These are phyloP conservation scores for Afroboletus lepidellus DNA, from an alignment of 1,284 basidiomycete species.

Conservation along the genomic window DNA sequence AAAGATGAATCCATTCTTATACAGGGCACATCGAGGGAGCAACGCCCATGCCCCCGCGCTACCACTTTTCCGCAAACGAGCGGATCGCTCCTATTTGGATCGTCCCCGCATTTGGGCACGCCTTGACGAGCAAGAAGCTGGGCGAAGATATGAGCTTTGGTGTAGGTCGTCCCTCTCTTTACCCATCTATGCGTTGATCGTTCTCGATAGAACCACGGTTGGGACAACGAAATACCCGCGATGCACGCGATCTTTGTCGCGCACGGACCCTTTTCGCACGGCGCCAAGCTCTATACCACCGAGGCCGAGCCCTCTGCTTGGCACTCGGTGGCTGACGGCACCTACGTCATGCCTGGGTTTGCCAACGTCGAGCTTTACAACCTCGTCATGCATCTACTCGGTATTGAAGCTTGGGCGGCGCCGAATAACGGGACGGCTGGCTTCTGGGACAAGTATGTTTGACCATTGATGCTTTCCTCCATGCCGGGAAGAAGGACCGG, in stretches of 20 bases:
- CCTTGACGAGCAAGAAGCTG: slow-evolving; percentile 57
- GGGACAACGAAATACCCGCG: slow-evolving; percentile 70
- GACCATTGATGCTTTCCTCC: neutral
- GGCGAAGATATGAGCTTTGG: slow-evolving; percentile 70
- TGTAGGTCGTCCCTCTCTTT: slow-evolving; percentile 44
- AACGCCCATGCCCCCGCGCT: slow-evolving; percentile 69
- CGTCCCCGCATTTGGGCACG: slow-evolving; percentile 78
- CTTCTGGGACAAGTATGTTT: slow-evolving; percentile 78
- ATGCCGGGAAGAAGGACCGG: neutral
- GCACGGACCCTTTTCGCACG: slow-evolving; percentile 78
- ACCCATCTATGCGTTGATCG: neutral
- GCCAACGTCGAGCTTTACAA: slow-evolving; percentile 84
- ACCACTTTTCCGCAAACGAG: slow-evolving; percentile 69
- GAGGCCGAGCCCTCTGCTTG: slow-evolving; percentile 48
- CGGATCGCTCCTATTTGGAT: slow-evolving; percentile 88
- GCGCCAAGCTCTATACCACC: slow-evolving; percentile 48
- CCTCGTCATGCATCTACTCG: slow-evolving; percentile 74
- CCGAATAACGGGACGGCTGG: slow-evolving; percentile 73
- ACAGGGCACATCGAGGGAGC: slow-evolving; percentile 23
- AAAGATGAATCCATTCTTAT: neutral
- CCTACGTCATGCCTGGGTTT: slow-evolving; percentile 78
- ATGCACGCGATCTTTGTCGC: slow-evolving; percentile 93
- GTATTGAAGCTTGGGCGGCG: slow-evolving; percentile 57
- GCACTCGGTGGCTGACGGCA: slow-evolving; percentile 62
- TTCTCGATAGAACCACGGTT: slow-evolving; percentile 68